A percentile compares a stretch with the other conserved stretches of the same genome.
Conservation (phyloP, 2,329 filamentous ascomycete species). For the Trichoderma sp. region DNA sequence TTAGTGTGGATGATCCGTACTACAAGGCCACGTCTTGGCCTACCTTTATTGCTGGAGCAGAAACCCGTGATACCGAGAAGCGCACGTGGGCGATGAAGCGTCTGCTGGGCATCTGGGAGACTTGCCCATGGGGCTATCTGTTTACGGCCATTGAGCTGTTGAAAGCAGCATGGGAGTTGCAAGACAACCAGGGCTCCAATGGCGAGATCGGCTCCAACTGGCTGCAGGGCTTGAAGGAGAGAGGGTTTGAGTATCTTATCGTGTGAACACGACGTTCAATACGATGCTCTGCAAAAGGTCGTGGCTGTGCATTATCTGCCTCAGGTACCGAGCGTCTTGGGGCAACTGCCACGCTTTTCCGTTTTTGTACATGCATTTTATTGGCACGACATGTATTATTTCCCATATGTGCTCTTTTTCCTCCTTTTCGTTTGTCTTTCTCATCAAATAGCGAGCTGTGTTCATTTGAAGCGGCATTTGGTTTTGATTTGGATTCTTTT, state of each 20-base stretch:
- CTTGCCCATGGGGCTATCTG: constrained; percentile 56
- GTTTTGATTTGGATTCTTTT: background rate
- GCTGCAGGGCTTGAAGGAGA: constrained; percentile 49
- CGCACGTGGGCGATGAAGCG: constrained; percentile 57
- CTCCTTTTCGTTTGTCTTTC: background rate
- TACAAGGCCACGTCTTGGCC: constrained; percentile 66
- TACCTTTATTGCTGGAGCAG: constrained; percentile 60
- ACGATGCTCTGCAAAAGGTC: background rate
- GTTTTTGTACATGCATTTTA: background rate
- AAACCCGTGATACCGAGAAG: constrained; percentile 52
- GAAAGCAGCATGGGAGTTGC: constrained; percentile 51
- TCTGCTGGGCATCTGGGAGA: constrained; percentile 49
- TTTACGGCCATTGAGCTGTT: constrained; percentile 55
- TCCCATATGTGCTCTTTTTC: background rate
- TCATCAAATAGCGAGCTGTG: background rate
- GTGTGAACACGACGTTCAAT: constrained; percentile 39
- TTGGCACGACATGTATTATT: background rate
- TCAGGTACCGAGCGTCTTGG: background rate
- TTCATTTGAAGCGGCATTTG: background rate
- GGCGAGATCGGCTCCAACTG: constrained; percentile 41
- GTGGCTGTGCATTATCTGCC: background rate
- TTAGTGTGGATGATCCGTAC: constrained; percentile 53
- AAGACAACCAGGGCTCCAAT: constrained; percentile 39
- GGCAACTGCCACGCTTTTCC: background rate
- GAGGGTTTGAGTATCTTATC: constrained; percentile 52